Percentiles rank a stretch among this genome's conserved stretches.
Evolutionary conservation across 2,329 filamentous ascomycete genomes (phyloP).

Genomic region (Calonectria pseudoreteaudii): DNA sequence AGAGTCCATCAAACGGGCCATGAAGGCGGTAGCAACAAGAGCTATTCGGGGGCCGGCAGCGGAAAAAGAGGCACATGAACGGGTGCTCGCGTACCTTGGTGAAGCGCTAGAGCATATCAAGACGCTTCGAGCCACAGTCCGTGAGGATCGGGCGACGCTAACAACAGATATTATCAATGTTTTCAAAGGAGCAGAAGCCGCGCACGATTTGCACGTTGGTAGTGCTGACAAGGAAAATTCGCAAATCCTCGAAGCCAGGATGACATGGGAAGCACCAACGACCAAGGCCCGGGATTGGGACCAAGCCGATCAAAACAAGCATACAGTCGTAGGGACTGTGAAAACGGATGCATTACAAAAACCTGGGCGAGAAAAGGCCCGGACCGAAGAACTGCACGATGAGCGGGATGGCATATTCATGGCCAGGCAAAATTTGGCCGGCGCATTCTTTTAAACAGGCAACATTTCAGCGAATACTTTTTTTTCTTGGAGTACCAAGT

Average conservation of each 20-base stretch:
- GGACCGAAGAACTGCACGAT: constrained; percentile 16
- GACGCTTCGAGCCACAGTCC: constrained; percentile 29
- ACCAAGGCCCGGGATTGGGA: background rate
- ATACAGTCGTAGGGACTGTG: background rate
- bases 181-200: constrained; percentile 34
- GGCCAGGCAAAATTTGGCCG: constrained; percentile 31
- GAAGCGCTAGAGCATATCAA: constrained; percentile 40
- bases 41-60: constrained; percentile 20
- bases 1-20: constrained; percentile 52
- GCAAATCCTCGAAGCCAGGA: constrained; percentile 24
- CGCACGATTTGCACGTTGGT: constrained; percentile 27
- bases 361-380: constrained; percentile 16
- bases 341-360: constrained; percentile 17
- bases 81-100: constrained; percentile 37
- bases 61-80: constrained; percentile 34
- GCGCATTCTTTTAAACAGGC: constrained; percentile 34
- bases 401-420: constrained; percentile 32
- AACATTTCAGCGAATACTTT: background rate
- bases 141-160: constrained; percentile 33
- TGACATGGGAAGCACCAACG: constrained; percentile 20
- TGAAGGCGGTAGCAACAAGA: constrained; percentile 48
- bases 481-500: background rate
- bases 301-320: background rate
- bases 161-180: constrained; percentile 32
- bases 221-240: constrained; percentile 22